Evolutionary conservation across 495 filamentous ascomycete genomes (phyloP).

Genomic region (Alectoria sarmentosa): DNA sequence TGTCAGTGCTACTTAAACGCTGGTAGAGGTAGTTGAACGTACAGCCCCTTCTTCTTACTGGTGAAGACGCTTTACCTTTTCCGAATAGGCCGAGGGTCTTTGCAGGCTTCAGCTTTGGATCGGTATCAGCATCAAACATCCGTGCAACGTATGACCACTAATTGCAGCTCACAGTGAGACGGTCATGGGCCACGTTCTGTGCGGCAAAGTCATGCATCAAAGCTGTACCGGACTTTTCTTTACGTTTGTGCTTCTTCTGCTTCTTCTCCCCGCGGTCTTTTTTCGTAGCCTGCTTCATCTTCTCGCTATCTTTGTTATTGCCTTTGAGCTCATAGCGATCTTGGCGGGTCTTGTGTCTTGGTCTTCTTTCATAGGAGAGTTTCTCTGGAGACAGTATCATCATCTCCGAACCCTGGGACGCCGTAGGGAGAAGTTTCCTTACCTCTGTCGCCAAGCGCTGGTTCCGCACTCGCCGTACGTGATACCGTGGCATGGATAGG

Average conservation of each 20-base stretch:
- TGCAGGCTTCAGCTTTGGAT: slow-evolving; percentile 43
- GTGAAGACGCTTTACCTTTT: slow-evolving; percentile 60
- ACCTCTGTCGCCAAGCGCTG: neutral
- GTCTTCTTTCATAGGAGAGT: slow-evolving; percentile 46
- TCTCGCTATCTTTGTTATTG: slow-evolving; percentile 11
- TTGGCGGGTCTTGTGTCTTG: slow-evolving; percentile 54
- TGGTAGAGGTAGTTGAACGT: slow-evolving; percentile 21
- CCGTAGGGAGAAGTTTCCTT: neutral
- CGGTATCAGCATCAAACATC: slow-evolving; percentile 16
- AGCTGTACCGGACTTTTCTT: slow-evolving; percentile 37
- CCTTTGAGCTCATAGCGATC: slow-evolving; percentile 46
- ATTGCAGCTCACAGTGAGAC: slow-evolving; percentile 52
- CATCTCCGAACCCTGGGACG: neutral
- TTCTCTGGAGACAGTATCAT: neutral
- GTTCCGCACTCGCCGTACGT: neutral
- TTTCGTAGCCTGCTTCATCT: slow-evolving; percentile 38
- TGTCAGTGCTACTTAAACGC: neutral
- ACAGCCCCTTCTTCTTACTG: slow-evolving; percentile 42
- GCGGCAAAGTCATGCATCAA: slow-evolving; percentile 58
- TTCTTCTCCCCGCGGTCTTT: slow-evolving; percentile 33
- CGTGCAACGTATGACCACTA: neutral
- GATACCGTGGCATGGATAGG: neutral
- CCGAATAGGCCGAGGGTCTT: slow-evolving; percentile 58
- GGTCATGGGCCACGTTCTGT: slow-evolving; percentile 52
- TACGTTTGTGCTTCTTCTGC: slow-evolving; percentile 36